Conservation (phyloP, 108 stramenopile species). For the Heterococcus sp. region DNA sequence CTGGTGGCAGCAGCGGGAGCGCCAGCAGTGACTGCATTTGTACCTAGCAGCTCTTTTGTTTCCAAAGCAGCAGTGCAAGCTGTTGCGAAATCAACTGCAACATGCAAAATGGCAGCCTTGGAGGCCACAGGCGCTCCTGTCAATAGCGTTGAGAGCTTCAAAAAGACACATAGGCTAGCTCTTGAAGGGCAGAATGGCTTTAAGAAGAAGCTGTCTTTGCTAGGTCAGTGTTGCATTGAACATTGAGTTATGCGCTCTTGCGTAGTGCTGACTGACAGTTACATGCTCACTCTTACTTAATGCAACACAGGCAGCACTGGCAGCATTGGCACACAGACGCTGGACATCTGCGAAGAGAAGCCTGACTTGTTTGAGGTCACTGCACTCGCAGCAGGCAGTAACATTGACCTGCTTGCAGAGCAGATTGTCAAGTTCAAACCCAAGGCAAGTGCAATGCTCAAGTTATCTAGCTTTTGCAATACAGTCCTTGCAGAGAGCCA, state of each 20-base stretch:
- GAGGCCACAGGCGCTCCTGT: constrained; percentile 25
- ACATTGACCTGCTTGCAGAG: constrained; percentile 79
- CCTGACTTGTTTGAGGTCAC: constrained; percentile 86
- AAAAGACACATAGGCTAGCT: constrained; percentile 16
- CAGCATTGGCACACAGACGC: constrained; percentile 90
- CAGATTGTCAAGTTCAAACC: constrained; percentile 83
- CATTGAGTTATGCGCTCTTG: background rate
- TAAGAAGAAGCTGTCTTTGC: constrained; percentile 14
- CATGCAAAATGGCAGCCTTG: constrained; percentile 33
- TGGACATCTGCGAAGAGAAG: constrained; percentile 87
- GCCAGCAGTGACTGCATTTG: too few relatives aligned
- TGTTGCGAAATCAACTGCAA: too few relatives aligned
- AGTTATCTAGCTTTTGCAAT: too few relatives aligned
- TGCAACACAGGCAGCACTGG: constrained; percentile 45
- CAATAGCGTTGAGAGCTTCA: constrained; percentile 23
- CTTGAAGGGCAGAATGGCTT: constrained; percentile 1
- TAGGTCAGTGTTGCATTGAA: too few relatives aligned
- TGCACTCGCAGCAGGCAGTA: constrained; percentile 71
- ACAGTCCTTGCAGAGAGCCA: too few relatives aligned
- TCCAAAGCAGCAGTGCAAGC: too few relatives aligned
- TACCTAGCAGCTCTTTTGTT: too few relatives aligned
- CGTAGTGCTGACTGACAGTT: background rate
- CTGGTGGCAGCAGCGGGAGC: too few relatives aligned
- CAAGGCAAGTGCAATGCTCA: too few relatives aligned
- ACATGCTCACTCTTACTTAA: background rate